These are phyloP conservation scores for Fusarium lyarnte DNA, from an alignment of 2,329 filamentous ascomycete genomes.

Conservation along the genomic window DNA sequence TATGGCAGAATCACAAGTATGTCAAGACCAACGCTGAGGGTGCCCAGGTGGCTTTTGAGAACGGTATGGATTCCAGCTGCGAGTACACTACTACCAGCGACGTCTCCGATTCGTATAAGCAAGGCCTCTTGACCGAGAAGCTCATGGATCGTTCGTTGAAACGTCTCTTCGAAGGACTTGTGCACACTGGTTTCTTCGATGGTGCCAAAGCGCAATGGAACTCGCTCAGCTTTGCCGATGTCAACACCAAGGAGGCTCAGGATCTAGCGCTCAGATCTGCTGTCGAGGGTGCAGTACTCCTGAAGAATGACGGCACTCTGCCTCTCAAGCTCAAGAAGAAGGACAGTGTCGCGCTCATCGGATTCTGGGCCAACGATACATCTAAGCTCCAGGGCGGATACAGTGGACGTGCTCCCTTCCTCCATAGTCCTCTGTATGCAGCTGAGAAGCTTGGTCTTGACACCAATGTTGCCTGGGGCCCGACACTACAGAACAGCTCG, in stretches of 20 bases:
- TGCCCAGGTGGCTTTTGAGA: background rate
- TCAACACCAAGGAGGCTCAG: background rate
- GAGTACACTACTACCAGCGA: constrained; percentile 17
- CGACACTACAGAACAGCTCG: background rate
- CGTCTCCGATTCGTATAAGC: background rate
- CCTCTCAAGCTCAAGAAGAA: background rate
- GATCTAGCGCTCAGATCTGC: background rate
- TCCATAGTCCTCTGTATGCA: background rate
- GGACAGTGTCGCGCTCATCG: background rate
- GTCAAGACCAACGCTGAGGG: constrained; percentile 5
- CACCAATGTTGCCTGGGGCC: background rate
- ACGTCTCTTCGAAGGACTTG: background rate
- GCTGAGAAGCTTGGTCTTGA: background rate
- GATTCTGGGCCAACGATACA: constrained; percentile 3
- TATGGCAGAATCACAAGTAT: constrained; percentile 9
- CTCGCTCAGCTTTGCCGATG: background rate
- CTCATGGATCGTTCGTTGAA: background rate
- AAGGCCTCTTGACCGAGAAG: constrained; percentile 7
- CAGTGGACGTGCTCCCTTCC: background rate
- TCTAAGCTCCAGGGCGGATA: background rate
- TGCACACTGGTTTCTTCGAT: constrained; percentile 8
- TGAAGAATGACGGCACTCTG: background rate
- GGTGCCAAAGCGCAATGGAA: background rate
- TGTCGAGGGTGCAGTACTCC: background rate
- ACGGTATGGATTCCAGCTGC: constrained; percentile 4